Evolutionary conservation across 2,329 filamentous ascomycete species (phyloP).

Genomic region (Aspergillus udagawae): DNA sequence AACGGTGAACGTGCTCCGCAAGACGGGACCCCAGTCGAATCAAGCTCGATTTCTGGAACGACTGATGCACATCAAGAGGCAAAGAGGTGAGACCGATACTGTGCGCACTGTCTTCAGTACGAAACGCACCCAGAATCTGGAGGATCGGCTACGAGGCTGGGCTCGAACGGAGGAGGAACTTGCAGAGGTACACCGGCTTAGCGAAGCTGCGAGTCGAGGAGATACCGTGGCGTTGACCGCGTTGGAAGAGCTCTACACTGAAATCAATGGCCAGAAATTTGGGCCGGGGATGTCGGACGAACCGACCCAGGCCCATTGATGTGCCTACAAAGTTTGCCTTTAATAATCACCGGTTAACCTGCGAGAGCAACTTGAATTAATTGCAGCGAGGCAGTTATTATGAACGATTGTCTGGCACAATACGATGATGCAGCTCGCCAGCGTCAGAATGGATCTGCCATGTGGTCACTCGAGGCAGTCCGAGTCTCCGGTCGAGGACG

Average conservation of each 20-base stretch:
- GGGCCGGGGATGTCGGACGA: slow-evolving; percentile 8
- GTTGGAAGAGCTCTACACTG: slow-evolving; percentile 35
- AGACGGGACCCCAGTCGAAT: slow-evolving; percentile 31
- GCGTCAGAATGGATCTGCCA: neutral
- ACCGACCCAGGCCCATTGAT: slow-evolving; percentile 6
- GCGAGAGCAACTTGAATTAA: neutral
- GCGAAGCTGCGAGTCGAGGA: slow-evolving; percentile 33
- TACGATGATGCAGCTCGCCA: neutral
- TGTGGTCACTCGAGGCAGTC: neutral
- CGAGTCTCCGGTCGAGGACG: neutral
- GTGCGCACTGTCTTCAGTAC: slow-evolving; percentile 58
- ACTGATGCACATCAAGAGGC: slow-evolving; percentile 61
- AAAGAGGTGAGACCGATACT: slow-evolving; percentile 60
- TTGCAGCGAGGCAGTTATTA: neutral
- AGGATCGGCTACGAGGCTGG: slow-evolving; percentile 33
- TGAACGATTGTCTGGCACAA: neutral
- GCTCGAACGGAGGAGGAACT: slow-evolving; percentile 36
- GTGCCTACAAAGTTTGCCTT: neutral
- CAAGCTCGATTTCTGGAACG: slow-evolving; percentile 60
- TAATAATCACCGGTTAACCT: neutral
- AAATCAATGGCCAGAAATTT: slow-evolving; percentile 15
- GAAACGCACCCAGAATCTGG: slow-evolving; percentile 29
- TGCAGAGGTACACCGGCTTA: slow-evolving; percentile 33
- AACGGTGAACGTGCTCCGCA: slow-evolving; percentile 15
- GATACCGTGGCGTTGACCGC: slow-evolving; percentile 32